These are phyloP conservation scores for Volvox reticuliferus DNA, from an alignment of 139 green algal genomes.

Conservation along the genomic window DNA sequence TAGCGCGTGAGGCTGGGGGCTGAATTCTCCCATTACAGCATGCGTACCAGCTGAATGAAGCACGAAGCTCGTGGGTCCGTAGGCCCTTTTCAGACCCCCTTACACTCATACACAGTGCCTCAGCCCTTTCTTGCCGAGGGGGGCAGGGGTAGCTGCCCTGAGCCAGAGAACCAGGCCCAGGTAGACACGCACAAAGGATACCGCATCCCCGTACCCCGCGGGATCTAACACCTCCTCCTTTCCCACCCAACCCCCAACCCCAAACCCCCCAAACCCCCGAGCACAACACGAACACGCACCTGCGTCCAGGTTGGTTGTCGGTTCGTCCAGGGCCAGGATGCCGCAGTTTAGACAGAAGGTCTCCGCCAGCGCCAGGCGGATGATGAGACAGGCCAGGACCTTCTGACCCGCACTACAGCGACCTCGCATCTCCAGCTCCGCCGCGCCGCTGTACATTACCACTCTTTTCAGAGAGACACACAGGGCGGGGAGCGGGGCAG, in stretches of 20 bases:
- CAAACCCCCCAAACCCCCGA: slow-evolving; percentile 4
- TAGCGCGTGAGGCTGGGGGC: too few species aligned
- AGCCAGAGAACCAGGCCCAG: too few species aligned
- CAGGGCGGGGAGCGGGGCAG: neutral
- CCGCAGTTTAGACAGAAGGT: slow-evolving; percentile 99
- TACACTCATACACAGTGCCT: too few species aligned
- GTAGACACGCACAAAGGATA: too few species aligned
- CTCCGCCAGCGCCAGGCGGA: slow-evolving; percentile 97
- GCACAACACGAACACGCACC: slow-evolving; percentile 20
- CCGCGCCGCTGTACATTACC: slow-evolving; percentile 85
- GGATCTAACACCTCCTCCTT: neutral
- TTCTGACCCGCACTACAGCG: slow-evolving; percentile 98
- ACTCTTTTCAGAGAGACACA: slow-evolving; percentile 67
- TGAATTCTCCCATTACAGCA: too few species aligned
- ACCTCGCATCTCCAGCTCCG: slow-evolving; percentile 98
- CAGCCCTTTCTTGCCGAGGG: too few species aligned
- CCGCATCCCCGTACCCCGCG: too few species aligned
- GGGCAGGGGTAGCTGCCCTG: too few species aligned
- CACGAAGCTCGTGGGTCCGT: too few species aligned
- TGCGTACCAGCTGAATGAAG: too few species aligned
- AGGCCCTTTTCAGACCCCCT: too few species aligned
- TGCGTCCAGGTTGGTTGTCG: slow-evolving; percentile 98
- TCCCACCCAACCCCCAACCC: neutral
- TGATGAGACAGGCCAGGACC: slow-evolving; percentile 96
- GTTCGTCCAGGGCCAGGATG: slow-evolving; percentile 98